phyloP scores from a whole-genome alignment of 176 grass and related monocot genomes.

The Stipa capillata region DNA sequence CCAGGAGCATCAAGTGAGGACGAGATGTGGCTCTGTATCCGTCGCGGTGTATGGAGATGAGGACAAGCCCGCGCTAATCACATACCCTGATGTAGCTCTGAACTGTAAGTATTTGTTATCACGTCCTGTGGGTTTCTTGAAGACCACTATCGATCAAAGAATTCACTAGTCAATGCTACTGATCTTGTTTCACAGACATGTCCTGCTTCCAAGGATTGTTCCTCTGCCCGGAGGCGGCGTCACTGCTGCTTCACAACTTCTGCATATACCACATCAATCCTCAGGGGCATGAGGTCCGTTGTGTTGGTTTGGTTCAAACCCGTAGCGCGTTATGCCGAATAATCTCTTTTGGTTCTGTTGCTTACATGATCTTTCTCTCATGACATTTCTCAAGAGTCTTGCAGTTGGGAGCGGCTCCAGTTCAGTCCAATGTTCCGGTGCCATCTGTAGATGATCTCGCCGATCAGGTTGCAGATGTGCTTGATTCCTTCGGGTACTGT shows the following conservation, averaged over 20 bases:
- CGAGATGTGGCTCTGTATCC: slow-evolving; percentile 46
- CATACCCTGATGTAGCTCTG: slow-evolving; percentile 65
- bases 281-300: slow-evolving; percentile 76
- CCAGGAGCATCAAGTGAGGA: slow-evolving; percentile 64
- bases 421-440: slow-evolving; percentile 46
- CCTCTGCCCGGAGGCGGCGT: slow-evolving; percentile 61
- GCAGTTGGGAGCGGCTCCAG: slow-evolving; percentile 72
- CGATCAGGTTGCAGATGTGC: slow-evolving; percentile 65
- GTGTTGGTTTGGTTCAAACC: background rate
- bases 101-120: slow-evolving; percentile 25
- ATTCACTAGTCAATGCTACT: background rate
- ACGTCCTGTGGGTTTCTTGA: background rate
- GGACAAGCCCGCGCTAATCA: slow-evolving; percentile 56
- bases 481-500: slow-evolving; percentile 83
- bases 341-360: background rate
- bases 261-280: slow-evolving; percentile 88
- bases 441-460: slow-evolving; percentile 67
- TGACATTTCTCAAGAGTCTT: slow-evolving; percentile 18
- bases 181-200: slow-evolving; percentile 48
- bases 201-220: slow-evolving; percentile 87
- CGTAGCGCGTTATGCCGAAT: background rate
- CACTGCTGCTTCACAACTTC: slow-evolving; percentile 77
- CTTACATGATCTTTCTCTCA: slow-evolving; percentile 11
- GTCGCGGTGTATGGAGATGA: slow-evolving; percentile 62
- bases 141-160: background rate